phyloP scores from a whole-genome alignment of 2,329 filamentous ascomycete genomes.

The Fusarium sambucinum region DNA sequence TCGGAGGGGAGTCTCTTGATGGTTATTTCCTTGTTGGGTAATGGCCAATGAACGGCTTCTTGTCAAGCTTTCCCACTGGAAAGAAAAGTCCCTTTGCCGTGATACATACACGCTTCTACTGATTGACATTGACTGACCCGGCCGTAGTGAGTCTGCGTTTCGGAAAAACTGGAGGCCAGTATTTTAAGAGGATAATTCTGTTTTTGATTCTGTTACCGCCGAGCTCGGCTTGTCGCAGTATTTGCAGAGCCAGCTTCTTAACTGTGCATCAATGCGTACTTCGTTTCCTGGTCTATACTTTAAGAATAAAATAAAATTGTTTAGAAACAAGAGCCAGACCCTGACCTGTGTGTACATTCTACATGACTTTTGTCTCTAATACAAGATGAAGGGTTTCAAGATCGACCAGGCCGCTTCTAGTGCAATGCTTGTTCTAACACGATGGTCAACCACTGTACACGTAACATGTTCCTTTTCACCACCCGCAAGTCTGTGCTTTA shows the following conservation, averaged over 20 bases:
- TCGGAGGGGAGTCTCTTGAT: background rate
- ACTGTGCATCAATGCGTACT: slow-evolving; percentile 32
- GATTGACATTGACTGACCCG: background rate
- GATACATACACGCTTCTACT: slow-evolving; percentile 22
- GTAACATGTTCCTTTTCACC: slow-evolving; percentile 6
- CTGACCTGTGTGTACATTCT: slow-evolving; percentile 31
- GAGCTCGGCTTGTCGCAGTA: slow-evolving; percentile 29
- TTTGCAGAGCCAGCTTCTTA: slow-evolving; percentile 2
- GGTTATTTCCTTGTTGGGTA: slow-evolving; percentile 32
- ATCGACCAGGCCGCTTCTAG: slow-evolving; percentile 23
- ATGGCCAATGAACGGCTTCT: slow-evolving; percentile 34
- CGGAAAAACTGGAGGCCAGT: slow-evolving; percentile 7
- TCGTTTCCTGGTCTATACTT: background rate
- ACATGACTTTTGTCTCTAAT: slow-evolving; percentile 6
- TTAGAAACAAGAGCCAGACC: slow-evolving; percentile 22
- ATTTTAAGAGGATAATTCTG: slow-evolving; percentile 5
- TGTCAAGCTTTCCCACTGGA: slow-evolving; percentile 23
- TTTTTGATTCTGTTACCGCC: slow-evolving; percentile 22
- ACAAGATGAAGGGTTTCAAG: slow-evolving; percentile 30
- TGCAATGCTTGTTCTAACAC: slow-evolving; percentile 12
- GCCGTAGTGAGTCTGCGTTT: background rate
- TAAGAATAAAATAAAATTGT: background rate
- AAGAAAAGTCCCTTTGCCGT: slow-evolving; percentile 13
- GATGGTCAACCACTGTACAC: background rate
- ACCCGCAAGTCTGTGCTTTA: background rate